Evolutionary conservation across 176 grass and related monocot species (phyloP).

Genomic region (Triticum timopheevii): DNA sequence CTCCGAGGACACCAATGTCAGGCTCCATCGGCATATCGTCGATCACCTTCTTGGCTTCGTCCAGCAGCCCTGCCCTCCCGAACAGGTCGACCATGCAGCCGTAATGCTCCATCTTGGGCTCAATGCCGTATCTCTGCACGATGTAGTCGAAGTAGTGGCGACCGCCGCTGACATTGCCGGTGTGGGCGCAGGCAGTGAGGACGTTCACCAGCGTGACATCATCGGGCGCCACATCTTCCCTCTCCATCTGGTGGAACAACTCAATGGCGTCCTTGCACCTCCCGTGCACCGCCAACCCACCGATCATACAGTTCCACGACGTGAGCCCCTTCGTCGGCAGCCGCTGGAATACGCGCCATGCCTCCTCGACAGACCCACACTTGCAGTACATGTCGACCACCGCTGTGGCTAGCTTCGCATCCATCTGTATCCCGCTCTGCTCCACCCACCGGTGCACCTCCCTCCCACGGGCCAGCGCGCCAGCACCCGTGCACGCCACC

Average conservation of each 20-base stretch:
- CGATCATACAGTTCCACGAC: conserved; percentile 88
- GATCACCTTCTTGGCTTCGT: conserved; percentile 79
- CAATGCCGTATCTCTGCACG: conserved; percentile 38
- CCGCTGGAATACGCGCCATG: conserved; percentile 39
- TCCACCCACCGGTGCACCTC: conserved; percentile 65
- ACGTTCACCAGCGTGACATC: conserved; percentile 76
- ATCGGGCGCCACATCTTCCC: conserved; percentile 40
- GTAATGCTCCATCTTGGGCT: conserved; percentile 78
- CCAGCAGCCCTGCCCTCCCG: conserved; percentile 67
- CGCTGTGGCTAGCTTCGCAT: conserved; percentile 60
- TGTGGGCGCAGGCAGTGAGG: conserved; percentile 78
- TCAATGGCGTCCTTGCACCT: conserved; percentile 43
- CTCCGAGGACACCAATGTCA: conserved; percentile 62
- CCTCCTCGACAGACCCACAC: conserved; percentile 74
- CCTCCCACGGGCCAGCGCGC: conserved; percentile 47
- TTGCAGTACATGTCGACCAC: conserved; percentile 96
- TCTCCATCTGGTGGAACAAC: conserved; percentile 67
- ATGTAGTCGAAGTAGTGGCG: conserved; percentile 52
- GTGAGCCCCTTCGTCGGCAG: conserved; percentile 50
- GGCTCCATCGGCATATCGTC: conserved; percentile 75
- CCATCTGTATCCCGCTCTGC: conserved; percentile 46
- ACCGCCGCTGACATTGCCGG: conserved; percentile 51
- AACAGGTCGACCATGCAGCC: conserved; percentile 84
- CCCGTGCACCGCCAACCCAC: conserved; percentile 72
- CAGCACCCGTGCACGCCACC: conserved; percentile 63